A percentile compares a stretch with the other conserved stretches of the same genome.
phyloP scores from a whole-genome alignment of 2,329 filamentous ascomycete genomes.

The Ophiostoma pallidulum region DNA sequence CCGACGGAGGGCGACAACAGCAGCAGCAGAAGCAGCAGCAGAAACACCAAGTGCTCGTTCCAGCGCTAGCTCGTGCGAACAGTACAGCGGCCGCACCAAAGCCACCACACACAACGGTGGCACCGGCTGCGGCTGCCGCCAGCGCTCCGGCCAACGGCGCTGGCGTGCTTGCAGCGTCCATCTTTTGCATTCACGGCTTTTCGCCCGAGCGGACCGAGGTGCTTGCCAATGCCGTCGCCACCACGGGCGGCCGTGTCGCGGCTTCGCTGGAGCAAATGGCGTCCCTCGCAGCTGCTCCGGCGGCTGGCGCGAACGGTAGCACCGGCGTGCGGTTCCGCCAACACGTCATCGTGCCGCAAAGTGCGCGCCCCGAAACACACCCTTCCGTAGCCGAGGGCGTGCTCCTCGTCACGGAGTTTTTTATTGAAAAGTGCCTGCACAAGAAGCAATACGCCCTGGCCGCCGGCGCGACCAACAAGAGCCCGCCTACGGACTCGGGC shows the following conservation, averaged over 20 bases:
- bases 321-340: slow-evolving; percentile 30
- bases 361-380: slow-evolving; percentile 36
- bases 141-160: not conserved
- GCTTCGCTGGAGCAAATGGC: slow-evolving; percentile 33
- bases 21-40: not conserved
- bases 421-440: slow-evolving; percentile 81
- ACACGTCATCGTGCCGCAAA: slow-evolving; percentile 47
- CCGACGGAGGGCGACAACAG: not conserved
- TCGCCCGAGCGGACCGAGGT: slow-evolving; percentile 39
- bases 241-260: slow-evolving; percentile 37
- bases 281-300: slow-evolving; percentile 22
- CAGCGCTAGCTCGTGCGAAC: too few relatives aligned
- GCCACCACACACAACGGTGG: not conserved
- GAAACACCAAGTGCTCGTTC: too few relatives aligned
- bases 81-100: not conserved
- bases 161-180: slow-evolving; percentile 39
- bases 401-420: slow-evolving; percentile 73
- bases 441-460: slow-evolving; percentile 64
- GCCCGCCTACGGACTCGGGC: slow-evolving; percentile 37
- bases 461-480: slow-evolving; percentile 36
- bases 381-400: slow-evolving; percentile 32
- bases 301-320: too few relatives aligned
- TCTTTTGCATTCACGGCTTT: slow-evolving; percentile 54
- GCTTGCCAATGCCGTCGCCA: slow-evolving; percentile 37
- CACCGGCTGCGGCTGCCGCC: not conserved